Conservation (phyloP, 768 basidiomycete genomes). For the Sistotremastrum niveocremeum region DNA sequence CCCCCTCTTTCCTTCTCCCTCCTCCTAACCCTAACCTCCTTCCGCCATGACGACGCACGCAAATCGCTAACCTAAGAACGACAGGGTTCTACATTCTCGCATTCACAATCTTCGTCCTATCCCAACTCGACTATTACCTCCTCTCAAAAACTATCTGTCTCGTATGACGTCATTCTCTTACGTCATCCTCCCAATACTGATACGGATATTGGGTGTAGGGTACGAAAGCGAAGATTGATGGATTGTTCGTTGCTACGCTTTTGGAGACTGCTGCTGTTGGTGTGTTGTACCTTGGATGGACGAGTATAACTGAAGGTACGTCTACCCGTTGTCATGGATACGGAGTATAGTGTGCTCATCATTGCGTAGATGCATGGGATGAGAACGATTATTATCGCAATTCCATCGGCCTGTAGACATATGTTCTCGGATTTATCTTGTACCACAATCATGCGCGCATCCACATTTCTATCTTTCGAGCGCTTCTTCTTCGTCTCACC, state of each 20-base stretch:
- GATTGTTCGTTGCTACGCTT: constrained; percentile 74
- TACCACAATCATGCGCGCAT: background rate
- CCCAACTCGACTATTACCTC: constrained; percentile 76
- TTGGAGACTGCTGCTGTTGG: constrained; percentile 66
- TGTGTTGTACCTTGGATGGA: constrained; percentile 68
- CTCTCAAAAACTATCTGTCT: constrained; percentile 65
- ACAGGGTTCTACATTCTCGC: constrained; percentile 58
- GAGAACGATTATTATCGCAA: background rate
- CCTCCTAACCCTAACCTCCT: background rate
- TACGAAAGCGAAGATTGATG: constrained; percentile 61
- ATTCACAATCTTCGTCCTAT: constrained; percentile 62
- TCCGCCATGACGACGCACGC: too few relatives aligned
- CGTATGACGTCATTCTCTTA: constrained; percentile 15
- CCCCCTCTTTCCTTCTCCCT: background rate
- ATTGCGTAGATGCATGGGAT: background rate
- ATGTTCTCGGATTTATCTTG: background rate
- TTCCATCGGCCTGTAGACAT: background rate
- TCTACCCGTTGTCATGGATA: constrained; percentile 2
- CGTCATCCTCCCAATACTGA: background rate
- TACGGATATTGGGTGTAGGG: constrained; percentile 30
- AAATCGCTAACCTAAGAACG: background rate
- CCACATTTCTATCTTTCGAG: background rate
- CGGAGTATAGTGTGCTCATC: background rate
- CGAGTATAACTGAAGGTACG: constrained; percentile 78
- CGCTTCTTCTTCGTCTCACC: background rate